phyloP scores from a whole-genome alignment of 1,139 yeast genomes.

The Pneumocystis carinii region DNA sequence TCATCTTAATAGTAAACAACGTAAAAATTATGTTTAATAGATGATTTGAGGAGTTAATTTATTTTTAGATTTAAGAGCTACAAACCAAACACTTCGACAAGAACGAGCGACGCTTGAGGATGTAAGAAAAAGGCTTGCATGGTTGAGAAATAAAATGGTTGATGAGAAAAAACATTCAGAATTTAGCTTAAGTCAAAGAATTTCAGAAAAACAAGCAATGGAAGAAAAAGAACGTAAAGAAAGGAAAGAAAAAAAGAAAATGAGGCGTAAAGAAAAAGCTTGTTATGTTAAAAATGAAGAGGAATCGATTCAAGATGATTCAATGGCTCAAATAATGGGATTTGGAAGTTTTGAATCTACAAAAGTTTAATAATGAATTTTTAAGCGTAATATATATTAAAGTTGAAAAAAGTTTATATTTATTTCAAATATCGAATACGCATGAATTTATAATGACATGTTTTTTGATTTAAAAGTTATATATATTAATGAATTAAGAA shows the following conservation, averaged over 20 bases:
- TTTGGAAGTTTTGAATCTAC: constrained; percentile 23
- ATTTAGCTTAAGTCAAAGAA: constrained; percentile 6
- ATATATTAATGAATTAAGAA: neutral
- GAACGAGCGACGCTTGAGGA: constrained; percentile 26
- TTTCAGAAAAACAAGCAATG: constrained; percentile 20
- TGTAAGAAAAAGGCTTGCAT: constrained; percentile 24
- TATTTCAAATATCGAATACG: no score
- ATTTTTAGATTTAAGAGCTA: constrained; percentile 12
- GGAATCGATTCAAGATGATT: constrained; percentile 16
- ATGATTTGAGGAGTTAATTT: neutral
- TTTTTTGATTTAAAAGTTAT: neutral
- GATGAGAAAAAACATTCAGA: constrained; percentile 8
- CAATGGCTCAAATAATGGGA: constrained; percentile 42
- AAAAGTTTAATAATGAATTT: neutral
- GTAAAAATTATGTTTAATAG: constrained; percentile 17
- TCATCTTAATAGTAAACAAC: constrained; percentile 55
- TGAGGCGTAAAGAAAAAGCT: constrained; percentile 18
- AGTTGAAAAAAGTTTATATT: neutral
- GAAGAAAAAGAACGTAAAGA: constrained; percentile 21
- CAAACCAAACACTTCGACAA: constrained; percentile 23
- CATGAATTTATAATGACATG: no score
- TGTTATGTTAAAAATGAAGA: constrained; percentile 19
- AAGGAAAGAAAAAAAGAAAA: constrained; percentile 17
- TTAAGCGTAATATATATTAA: neutral
- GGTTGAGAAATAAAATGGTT: constrained; percentile 16